Evolutionary conservation across 345 rosid species (phyloP), one percentile per base, ranked within the genome.

Genomic region (Salix brachista): DNA sequence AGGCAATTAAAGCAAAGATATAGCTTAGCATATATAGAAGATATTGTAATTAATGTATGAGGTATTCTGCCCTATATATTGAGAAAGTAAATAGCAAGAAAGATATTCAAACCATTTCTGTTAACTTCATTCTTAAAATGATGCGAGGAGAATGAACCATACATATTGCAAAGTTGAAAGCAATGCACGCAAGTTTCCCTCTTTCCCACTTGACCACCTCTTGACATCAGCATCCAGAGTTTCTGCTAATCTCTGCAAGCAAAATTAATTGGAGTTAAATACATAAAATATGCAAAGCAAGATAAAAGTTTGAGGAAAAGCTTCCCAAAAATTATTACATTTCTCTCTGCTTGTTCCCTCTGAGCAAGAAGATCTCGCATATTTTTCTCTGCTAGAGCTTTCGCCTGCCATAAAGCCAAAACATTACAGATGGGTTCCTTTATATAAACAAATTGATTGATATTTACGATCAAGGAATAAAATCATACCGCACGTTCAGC

Each of bases 131-230:
- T 72, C 42, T 69, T 48, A 46, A 74, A 30, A 30, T 12, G 30
- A 58, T 52, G 32, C 30, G 71, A 68, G 32, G 67, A 69, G 18
- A 72, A 65, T 60, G 67, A 28, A 54, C 75, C 90, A n/a, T 92
- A 96, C 99, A 77, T 96, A 96, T 92, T 93, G 98, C 78, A 96
- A 78, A n/a, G 99, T 96, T 69, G 99, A 96, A 77, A 93, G 93
- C 83, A 96, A 84, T 76, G 99, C 98, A 12, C 99, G 89, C 71
- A 96, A 84, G 84, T 96, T 96, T 65, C 97, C 96, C 86, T 93
- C 99, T 84, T 93, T 96, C 76, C 98, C 94, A 69, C 83, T 89
- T 14, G 93, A 93, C 99, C 99, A 96, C 91, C 97, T 90, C 83
- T 87, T 96, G 76, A 96, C 92, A 69, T 96, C 99, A 2, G 96